These are phyloP conservation scores for Lepidium campestre DNA, from an alignment of 441 rosid genomes.

Conservation along the genomic window DNA sequence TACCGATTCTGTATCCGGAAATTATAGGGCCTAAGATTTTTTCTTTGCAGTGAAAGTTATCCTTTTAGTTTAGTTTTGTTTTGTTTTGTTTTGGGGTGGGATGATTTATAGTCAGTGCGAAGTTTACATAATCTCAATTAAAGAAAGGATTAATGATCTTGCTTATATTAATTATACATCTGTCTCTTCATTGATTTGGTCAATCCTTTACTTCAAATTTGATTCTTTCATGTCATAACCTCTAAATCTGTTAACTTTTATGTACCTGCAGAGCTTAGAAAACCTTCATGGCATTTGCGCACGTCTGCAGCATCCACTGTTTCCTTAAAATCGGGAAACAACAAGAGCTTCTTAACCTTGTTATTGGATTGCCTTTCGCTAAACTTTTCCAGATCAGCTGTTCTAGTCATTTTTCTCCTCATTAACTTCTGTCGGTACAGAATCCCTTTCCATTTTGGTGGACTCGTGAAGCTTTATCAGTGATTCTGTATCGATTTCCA, in stretches of 20 bases:
- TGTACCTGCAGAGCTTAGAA: slow-evolving; percentile 50
- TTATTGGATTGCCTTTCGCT: slow-evolving; percentile 67
- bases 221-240: neutral
- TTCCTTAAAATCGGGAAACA: slow-evolving; percentile 96
- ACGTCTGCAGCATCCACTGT: slow-evolving; percentile 57
- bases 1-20: neutral
- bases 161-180: neutral
- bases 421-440: slow-evolving; percentile 42
- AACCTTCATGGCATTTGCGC: slow-evolving; percentile 81
- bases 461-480: slow-evolving; percentile 22
- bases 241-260: neutral
- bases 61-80: neutral
- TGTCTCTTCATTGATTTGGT: neutral
- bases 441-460: slow-evolving; percentile 35
- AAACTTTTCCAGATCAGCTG: slow-evolving; percentile 53
- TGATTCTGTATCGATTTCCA: slow-evolving; percentile 10
- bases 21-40: neutral
- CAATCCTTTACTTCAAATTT: neutral
- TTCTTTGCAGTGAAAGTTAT: neutral
- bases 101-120: neutral
- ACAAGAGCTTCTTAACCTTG: slow-evolving; percentile 65
- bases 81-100: neutral
- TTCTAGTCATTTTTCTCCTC: slow-evolving; percentile 45
- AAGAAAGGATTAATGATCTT: neutral
- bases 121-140: neutral